Conservation (phyloP, 305 asterid genomes). For the Fraxinus velutina region DNA sequence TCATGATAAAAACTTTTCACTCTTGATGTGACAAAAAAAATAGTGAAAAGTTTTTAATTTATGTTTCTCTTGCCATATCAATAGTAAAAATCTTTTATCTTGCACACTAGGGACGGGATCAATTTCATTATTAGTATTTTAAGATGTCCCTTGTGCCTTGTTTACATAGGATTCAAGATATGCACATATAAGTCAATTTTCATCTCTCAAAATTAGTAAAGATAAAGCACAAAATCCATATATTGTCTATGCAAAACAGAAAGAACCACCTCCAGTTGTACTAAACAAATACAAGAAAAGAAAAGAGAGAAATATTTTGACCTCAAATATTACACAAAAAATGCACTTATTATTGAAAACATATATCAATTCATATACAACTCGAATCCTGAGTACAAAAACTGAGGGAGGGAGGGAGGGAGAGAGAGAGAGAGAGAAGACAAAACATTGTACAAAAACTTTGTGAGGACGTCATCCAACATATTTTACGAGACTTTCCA, state of each 20-base stretch:
- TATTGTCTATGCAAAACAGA: not conserved
- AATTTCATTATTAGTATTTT: not conserved
- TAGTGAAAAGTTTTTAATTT: not conserved
- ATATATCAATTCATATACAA: constrained; percentile 26
- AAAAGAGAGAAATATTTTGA: not conserved
- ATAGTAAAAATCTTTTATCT: too few relatives aligned
- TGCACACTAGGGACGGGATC: not conserved
- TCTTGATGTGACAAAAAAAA: not conserved
- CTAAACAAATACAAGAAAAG: not conserved
- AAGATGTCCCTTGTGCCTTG: not conserved
- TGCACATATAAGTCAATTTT: not conserved
- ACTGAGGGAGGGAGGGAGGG: not conserved
- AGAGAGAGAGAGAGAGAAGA: not conserved
- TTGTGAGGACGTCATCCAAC: constrained; percentile 21
- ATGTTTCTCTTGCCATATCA: not conserved
- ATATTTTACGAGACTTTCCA: constrained; percentile 23
- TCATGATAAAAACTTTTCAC: not conserved
- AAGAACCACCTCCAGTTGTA: not conserved
- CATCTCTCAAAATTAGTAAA: not conserved
- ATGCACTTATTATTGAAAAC: constrained; percentile 1
- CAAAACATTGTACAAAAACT: constrained; percentile 21
- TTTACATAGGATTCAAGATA: not conserved
- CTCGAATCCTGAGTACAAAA: constrained; percentile 7
- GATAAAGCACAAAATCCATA: not conserved
- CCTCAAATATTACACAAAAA: constrained; percentile 21